Evolutionary conservation across 1,284 basidiomycete species (phyloP), one percentile per base, ranked within the genome.

Genomic region (Apiotrichum laibachii): DNA sequence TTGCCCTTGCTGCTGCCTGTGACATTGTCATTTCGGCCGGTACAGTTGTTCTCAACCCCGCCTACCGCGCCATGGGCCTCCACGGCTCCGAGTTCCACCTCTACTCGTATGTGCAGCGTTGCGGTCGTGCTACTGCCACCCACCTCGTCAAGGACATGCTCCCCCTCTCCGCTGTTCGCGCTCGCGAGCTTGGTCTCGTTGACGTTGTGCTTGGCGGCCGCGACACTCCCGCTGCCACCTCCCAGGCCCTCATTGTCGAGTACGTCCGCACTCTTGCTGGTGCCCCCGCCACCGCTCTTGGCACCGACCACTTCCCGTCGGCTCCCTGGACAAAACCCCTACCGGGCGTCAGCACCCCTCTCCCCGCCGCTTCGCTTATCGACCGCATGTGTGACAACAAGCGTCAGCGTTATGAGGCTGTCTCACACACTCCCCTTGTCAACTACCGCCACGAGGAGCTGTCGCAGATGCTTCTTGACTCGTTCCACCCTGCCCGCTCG

Each of bases 401-500:
- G 67, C 64, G 61, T 61, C 63, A 55, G 53, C 70, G 56, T 56
- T 72, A 70, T 62, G 65, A 67, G 43, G 62, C 42, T 62, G 18
- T 33, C n/a, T 26, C 59, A 59, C 57, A 61, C 67, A 57, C 69
- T 55, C 55, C 72, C 7, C 62, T 79, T 7, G 60, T 72, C 12
- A 65, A 72, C 22, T 80, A 75, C 66, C 71, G 80, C 22, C 69
- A 70, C 62, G 72, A 76, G 60, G 80, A 81, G 64, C 69, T 81
- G 15, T 75, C 73, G n/a, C 75, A 79, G 64, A 81, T 81, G 80
- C 68, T 77, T 33, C 67, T 80, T 18, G 80, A 81, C 69, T 76
- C 73, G 43, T 80, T 78, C 69, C 79, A 81, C 61, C 77, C 76
- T 6, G 49, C 65, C 55, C 69, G 77, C 52, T 77, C 73, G 34